A percentile compares a stretch with the other conserved stretches of the same genome.
These are phyloP conservation scores for Tolypocladium sp. DNA, from an alignment of 2,329 filamentous ascomycete species.

Conservation along the genomic window DNA sequence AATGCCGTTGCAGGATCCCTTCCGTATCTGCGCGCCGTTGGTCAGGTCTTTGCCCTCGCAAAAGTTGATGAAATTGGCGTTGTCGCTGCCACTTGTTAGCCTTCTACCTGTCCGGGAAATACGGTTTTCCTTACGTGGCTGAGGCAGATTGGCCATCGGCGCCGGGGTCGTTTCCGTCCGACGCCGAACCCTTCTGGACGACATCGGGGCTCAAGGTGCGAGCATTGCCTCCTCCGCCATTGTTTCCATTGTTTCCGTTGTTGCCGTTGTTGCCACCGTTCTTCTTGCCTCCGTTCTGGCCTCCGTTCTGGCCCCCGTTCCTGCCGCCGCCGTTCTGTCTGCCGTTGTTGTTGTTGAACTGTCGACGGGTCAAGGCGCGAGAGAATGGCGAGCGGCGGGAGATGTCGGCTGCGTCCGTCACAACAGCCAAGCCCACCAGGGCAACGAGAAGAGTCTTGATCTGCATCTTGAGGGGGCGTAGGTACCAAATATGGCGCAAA, in stretches of 20 bases:
- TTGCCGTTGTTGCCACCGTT: constrained; percentile 7
- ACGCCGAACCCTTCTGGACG: constrained; percentile 40
- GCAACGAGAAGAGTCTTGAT: constrained; percentile 39
- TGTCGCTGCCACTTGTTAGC: constrained; percentile 33
- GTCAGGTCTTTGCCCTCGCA: constrained; percentile 45
- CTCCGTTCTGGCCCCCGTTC: constrained; percentile 4
- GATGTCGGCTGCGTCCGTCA: constrained; percentile 17
- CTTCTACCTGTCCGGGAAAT: neutral
- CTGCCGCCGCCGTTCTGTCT: constrained; percentile 1
- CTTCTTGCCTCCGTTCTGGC: constrained; percentile 3
- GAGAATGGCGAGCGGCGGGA: constrained; percentile 26
- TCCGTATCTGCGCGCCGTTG: constrained; percentile 48
- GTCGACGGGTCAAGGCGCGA: constrained; percentile 29
- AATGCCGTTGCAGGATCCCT: constrained; percentile 56
- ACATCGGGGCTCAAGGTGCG: constrained; percentile 30
- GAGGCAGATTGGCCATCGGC: constrained; percentile 42
- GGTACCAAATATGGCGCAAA: constrained; percentile 10
- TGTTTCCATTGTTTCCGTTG: constrained; percentile 15
- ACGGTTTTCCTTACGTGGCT: constrained; percentile 34
- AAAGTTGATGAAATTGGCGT: constrained; percentile 56
- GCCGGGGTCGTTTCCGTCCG: constrained; percentile 35
- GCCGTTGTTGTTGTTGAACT: constrained; percentile 16
- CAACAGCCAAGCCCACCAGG: constrained; percentile 29
- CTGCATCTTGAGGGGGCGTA: constrained; percentile 34
- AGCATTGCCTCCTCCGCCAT: constrained; percentile 14